Conservation (phyloP, 2,329 filamentous ascomycete genomes). For the Emergomyces africanus region DNA sequence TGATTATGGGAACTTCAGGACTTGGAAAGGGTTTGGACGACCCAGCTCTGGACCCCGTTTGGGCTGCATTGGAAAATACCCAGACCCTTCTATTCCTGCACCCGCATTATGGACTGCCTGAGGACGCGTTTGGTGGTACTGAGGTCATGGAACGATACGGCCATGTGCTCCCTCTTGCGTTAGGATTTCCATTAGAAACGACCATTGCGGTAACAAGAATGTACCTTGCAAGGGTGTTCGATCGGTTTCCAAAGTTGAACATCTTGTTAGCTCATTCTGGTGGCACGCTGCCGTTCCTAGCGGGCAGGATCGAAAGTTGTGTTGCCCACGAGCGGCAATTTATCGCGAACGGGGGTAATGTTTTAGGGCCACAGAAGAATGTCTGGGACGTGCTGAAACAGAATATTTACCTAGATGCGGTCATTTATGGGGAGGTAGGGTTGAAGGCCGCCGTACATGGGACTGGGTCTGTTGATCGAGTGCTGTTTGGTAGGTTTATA, state of each 20-base stretch:
- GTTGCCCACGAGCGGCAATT: constrained; percentile 71
- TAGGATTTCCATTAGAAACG: constrained; percentile 86
- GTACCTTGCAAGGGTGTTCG: constrained; percentile 77
- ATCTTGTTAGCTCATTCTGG: constrained; percentile 81
- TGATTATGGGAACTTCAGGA: constrained; percentile 77
- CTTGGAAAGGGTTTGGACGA: constrained; percentile 74
- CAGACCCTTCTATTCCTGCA: constrained; percentile 67
- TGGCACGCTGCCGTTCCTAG: constrained; percentile 77
- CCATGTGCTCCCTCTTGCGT: constrained; percentile 70
- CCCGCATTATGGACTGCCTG: constrained; percentile 80
- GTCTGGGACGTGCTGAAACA: constrained; percentile 55
- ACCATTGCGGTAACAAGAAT: constrained; percentile 82
- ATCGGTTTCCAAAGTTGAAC: constrained; percentile 53
- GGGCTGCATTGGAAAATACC: constrained; percentile 53
- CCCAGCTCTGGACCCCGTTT: constrained; percentile 56
- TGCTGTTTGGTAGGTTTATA: constrained; percentile 26
- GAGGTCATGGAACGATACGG: constrained; percentile 59
- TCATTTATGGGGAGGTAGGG: constrained; percentile 43
- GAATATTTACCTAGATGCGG: constrained; percentile 75
- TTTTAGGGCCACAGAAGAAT: constrained; percentile 45
- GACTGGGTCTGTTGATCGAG: constrained; percentile 28
- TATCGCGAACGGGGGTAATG: constrained; percentile 47
- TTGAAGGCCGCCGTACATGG: constrained; percentile 68
- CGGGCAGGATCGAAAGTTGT: constrained; percentile 78
- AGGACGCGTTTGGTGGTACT: constrained; percentile 68